phyloP scores from a whole-genome alignment of 2,329 filamentous ascomycete genomes.

The Colletotrichum lini region DNA sequence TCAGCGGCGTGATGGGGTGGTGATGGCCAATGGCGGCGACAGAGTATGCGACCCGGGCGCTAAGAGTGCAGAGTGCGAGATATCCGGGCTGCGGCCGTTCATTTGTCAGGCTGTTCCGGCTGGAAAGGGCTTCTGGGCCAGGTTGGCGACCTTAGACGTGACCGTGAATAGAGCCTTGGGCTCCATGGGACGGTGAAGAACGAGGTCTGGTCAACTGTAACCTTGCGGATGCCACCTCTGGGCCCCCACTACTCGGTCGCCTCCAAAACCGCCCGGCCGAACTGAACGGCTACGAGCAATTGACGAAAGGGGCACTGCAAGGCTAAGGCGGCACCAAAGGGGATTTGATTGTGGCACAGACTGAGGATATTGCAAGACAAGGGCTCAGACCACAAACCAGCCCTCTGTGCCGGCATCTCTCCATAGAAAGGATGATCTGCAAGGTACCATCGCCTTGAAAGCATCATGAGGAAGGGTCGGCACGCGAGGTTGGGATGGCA shows the following conservation, averaged over 20 bases:
- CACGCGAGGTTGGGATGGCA: slow-evolving; percentile 21
- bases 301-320: slow-evolving; percentile 13
- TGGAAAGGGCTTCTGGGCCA: slow-evolving; percentile 13
- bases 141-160: slow-evolving; percentile 7
- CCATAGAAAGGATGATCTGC: slow-evolving; percentile 33
- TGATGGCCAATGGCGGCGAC: slow-evolving; percentile 37
- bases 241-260: slow-evolving; percentile 14
- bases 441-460: slow-evolving; percentile 32
- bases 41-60: slow-evolving; percentile 40
- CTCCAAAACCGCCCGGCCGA: slow-evolving; percentile 2
- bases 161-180: slow-evolving; percentile 12
- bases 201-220: background rate
- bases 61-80: slow-evolving; percentile 28
- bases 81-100: slow-evolving; percentile 7
- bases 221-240: background rate
- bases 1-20: slow-evolving; percentile 26
- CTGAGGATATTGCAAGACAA: slow-evolving; percentile 10
- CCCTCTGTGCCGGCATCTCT: slow-evolving; percentile 30
- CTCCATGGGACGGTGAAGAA: slow-evolving; percentile 1
- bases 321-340: slow-evolving; percentile 22
- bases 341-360: slow-evolving; percentile 27
- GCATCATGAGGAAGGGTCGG: slow-evolving; percentile 29
- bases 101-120: slow-evolving; percentile 19
- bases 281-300: slow-evolving; percentile 13
- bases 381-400: slow-evolving; percentile 21